These are phyloP conservation scores for Lunasporangiospora selenospora DNA, from an alignment of 192 early-diverging fungal species.

Conservation along the genomic window DNA sequence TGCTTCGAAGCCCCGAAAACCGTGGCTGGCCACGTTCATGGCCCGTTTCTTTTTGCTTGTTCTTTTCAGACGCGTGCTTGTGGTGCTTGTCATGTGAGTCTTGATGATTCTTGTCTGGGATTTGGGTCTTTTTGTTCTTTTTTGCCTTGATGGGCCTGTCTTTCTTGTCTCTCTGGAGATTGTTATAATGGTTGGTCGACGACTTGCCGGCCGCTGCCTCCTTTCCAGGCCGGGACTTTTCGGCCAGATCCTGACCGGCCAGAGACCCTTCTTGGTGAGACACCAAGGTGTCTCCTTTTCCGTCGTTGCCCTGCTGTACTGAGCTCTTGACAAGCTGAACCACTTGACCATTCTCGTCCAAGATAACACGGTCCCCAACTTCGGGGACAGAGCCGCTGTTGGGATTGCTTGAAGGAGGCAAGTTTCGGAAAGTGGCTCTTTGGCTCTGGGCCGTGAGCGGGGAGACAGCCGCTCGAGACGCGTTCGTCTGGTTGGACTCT, in stretches of 20 bases:
- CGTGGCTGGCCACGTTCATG: background rate
- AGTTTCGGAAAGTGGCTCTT: no score
- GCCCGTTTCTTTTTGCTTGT: background rate
- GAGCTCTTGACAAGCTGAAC: background rate
- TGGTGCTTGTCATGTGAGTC: no score
- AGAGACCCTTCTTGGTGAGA: background rate
- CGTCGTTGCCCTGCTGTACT: background rate
- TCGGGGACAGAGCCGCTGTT: no score
- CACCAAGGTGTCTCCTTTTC: background rate
- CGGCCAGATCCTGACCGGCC: background rate
- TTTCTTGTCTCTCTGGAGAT: background rate
- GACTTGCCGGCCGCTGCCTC: background rate
- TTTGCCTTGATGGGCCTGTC: background rate
- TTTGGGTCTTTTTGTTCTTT: background rate
- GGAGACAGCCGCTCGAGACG: no score
- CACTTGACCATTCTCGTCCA: background rate
- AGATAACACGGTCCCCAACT: background rate
- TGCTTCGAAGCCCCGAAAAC: slow-evolving; percentile 1
- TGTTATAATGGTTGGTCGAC: background rate
- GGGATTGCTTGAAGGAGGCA: no score
- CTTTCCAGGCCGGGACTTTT: background rate
- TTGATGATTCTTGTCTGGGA: no score
- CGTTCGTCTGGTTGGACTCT: background rate
- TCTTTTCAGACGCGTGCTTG: no score
- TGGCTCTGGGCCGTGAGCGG: no score